Evolutionary conservation across 257 asterid species (phyloP).

Genomic region (Ophiorrhiza pumila): DNA sequence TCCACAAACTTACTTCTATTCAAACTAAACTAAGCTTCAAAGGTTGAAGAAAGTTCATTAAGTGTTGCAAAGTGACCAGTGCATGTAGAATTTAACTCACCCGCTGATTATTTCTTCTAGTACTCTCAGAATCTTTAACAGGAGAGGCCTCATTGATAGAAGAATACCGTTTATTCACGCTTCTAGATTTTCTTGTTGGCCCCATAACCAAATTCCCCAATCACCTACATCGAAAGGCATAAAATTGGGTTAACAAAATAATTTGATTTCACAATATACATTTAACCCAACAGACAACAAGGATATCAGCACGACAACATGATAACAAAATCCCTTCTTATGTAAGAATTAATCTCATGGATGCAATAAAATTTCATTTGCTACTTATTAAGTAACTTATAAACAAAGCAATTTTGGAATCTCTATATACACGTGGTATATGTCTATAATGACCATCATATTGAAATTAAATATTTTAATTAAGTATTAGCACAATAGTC

Average conservation of each 20-base stretch:
- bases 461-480: too few species aligned
- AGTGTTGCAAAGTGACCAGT: slow-evolving; percentile 15
- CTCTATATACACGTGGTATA: too few species aligned
- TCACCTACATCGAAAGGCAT: slow-evolving; percentile 20
- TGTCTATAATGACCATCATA: too few species aligned
- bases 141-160: slow-evolving; percentile 54
- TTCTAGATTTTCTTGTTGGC: slow-evolving; percentile 66
- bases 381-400: too few species aligned
- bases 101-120: slow-evolving; percentile 51
- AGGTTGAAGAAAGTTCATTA: slow-evolving; percentile 1
- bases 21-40: not conserved
- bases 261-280: not conserved
- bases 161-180: slow-evolving; percentile 49
- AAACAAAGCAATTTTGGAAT: too few species aligned
- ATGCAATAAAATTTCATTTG: too few species aligned
- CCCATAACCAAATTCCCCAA: slow-evolving; percentile 47
- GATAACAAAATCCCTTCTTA: too few species aligned
- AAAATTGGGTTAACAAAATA: not conserved
- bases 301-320: too few species aligned
- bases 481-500: too few species aligned
- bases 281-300: not conserved
- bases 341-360: too few species aligned
- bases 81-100: slow-evolving; percentile 44
- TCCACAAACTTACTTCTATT: not conserved
- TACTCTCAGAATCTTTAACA: slow-evolving; percentile 52